Base-by-base conservation (phyloP, 148 eudicot species). In the Arctostaphylos glauca region DNA sequence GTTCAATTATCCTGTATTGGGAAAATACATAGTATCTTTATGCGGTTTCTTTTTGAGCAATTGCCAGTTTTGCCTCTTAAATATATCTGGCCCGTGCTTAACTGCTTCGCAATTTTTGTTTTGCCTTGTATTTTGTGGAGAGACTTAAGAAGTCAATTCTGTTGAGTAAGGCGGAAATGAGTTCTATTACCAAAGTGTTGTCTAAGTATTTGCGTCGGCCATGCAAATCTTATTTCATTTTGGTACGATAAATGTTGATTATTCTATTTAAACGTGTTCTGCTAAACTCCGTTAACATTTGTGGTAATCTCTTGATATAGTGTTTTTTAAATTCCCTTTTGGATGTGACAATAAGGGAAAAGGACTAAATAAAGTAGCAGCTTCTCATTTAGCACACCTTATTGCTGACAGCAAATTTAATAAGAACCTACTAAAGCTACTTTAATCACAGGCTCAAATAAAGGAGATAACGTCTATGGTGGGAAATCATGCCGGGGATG, bases 361-460 rank as follows among this genome's bases (percentile, higher is more conserved):
- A 54, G 25, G 72, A 43, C 23, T 67, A 5, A 48, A 62, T 9
- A 60, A n/a, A 56, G 58, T 46, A 56, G 73, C 55, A 48, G 21
- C 46, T 62, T 60, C 46, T 10, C 19, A 76, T 48, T 15, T 68
- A 81, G 75, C 59, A 18, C 5, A 49, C 21, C 41, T 66, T 25
- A 48, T 43, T 52, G n/a, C 56, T 81, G 49, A 14, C 23, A 12
- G 53, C 74, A 64, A 15, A 52, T 15, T 72, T 70, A 43, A 18
- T 25, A 19, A 62, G 38, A 72, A 72, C 3, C 23, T 41, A 73
- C 74, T 56, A 47, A 46, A 44, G 9, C 70, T 80, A 23, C 68
- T 80, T 81, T 77, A 43, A 68, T 84, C 47, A 77, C 87, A 94
- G 98, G 93, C 90, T 62, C 87, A 83, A 77, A 77, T 87, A 53